phyloP scores from a whole-genome alignment of 495 filamentous ascomycete species.

The Lasiosphaeriaceae sp. region DNA sequence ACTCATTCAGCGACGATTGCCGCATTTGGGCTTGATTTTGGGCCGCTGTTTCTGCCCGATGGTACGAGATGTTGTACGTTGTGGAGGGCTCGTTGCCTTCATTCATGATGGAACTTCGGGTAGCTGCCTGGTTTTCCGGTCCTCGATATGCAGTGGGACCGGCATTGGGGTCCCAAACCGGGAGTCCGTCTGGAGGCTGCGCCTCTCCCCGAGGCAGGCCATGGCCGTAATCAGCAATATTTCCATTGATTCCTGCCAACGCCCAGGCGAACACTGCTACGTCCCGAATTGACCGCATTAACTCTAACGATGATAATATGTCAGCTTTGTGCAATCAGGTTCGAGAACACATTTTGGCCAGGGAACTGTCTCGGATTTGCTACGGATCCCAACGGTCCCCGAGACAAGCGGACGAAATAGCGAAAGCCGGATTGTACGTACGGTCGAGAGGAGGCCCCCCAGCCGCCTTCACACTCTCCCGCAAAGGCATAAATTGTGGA shows the following conservation, averaged over 20 bases:
- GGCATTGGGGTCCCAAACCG: slow-evolving; percentile 47
- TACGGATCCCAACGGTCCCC: not conserved
- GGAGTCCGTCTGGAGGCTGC: slow-evolving; percentile 53
- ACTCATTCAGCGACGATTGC: not conserved
- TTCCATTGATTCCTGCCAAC: slow-evolving; percentile 76
- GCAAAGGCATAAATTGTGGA: slow-evolving; percentile 42
- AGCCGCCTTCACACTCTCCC: slow-evolving; percentile 40
- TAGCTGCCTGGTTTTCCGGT: slow-evolving; percentile 12
- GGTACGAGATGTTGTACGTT: not conserved
- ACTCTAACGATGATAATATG: slow-evolving; percentile 23
- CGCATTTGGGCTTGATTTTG: not conserved
- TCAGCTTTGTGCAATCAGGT: not conserved
- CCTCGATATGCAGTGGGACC: slow-evolving; percentile 15
- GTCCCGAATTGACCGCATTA: slow-evolving; percentile 79
- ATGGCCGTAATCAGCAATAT: slow-evolving; percentile 58
- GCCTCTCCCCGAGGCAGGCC: slow-evolving; percentile 60
- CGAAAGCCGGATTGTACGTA: slow-evolving; percentile 7
- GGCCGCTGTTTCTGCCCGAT: not conserved
- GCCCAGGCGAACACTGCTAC: slow-evolving; percentile 83
- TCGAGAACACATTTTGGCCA: too few relatives aligned
- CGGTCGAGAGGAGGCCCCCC: slow-evolving; percentile 51
- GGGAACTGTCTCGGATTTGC: too few relatives aligned
- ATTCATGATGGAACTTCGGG: not conserved
- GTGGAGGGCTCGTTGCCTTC: not conserved
- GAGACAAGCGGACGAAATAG: not conserved